Conservation (phyloP, 2,329 filamentous ascomycete species). For the Ambrosiella beaveri region DNA sequence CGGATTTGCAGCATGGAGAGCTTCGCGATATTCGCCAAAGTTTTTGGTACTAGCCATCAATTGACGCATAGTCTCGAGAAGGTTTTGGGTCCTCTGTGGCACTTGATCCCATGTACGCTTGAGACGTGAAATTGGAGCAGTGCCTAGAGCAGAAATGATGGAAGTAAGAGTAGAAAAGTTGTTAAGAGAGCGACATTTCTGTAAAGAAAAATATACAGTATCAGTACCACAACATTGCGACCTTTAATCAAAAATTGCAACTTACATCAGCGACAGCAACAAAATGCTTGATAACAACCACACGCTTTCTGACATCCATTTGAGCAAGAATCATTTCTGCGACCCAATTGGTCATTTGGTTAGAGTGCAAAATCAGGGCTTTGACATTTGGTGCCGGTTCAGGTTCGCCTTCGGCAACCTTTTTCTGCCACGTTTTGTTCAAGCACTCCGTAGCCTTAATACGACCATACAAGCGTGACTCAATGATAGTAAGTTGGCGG, state of each 20-base stretch:
- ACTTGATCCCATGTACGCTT: constrained; percentile 91
- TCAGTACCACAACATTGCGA: constrained; percentile 15
- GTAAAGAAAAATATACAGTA: constrained; percentile 6
- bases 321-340: constrained; percentile 97
- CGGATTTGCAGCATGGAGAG: constrained; percentile 79
- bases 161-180: constrained; percentile 97
- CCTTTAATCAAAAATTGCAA: constrained; percentile 15
- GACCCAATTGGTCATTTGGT: constrained; percentile 98
- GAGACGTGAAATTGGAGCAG: constrained; percentile 83
- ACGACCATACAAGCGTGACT: constrained; percentile 85
- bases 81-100: constrained; percentile 61
- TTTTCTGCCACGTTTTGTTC: constrained; percentile 99
- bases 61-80: constrained; percentile 78
- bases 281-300: constrained; percentile 97
- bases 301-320: constrained; percentile 83
- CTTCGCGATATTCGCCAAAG: constrained; percentile 90
- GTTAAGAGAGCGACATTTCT: constrained; percentile 89
- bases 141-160: constrained; percentile 89
- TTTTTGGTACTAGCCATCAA: constrained; percentile 97
- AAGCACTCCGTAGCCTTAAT: constrained; percentile 92
- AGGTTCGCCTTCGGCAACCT: constrained; percentile 60
- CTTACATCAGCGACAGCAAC: constrained; percentile 86
- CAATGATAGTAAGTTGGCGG: constrained; percentile 92
- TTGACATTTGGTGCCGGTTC: constrained; percentile 91
- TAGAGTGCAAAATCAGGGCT: constrained; percentile 89